These are phyloP conservation scores for Chamaecrista fasciculata DNA, from an alignment of 306 rosid species.

Conservation along the genomic window DNA sequence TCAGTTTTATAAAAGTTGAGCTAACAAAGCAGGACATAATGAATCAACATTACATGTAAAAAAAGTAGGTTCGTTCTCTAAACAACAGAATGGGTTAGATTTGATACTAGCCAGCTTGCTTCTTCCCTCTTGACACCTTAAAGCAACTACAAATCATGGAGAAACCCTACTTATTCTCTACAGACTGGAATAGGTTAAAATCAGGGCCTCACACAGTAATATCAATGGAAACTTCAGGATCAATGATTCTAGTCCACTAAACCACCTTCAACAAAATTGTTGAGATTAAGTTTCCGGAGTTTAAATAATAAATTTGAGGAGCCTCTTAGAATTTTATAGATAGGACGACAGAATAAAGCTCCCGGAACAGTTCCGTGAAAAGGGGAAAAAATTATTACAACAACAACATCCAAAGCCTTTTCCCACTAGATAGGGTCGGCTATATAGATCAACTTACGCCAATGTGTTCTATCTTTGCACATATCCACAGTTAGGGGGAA, in stretches of 20 bases:
- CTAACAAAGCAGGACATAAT: background rate
- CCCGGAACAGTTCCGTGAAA: background rate
- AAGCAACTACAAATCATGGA: background rate
- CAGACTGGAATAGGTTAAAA: background rate
- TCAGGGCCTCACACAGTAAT: background rate
- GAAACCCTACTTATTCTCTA: too few relatives aligned
- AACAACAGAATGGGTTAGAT: background rate
- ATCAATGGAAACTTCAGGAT: background rate
- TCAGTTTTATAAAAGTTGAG: background rate
- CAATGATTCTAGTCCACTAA: background rate
- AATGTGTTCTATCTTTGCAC: too few relatives aligned
- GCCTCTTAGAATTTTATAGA: background rate
- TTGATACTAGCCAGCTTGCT: background rate
- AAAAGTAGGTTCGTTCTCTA: background rate
- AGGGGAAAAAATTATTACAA: too few relatives aligned
- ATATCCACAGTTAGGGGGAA: background rate
- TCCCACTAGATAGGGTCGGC: too few relatives aligned
- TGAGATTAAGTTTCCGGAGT: background rate
- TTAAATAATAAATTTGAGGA: background rate
- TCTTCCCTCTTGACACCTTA: background rate
- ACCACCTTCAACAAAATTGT: slow-evolving; percentile 6
- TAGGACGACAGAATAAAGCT: background rate
- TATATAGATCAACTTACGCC: too few relatives aligned
- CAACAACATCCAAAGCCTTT: too few relatives aligned
- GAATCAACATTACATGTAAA: background rate